These are phyloP conservation scores for Circinella minor DNA, from an alignment of 371 early-diverging fungal species.

Conservation along the genomic window DNA sequence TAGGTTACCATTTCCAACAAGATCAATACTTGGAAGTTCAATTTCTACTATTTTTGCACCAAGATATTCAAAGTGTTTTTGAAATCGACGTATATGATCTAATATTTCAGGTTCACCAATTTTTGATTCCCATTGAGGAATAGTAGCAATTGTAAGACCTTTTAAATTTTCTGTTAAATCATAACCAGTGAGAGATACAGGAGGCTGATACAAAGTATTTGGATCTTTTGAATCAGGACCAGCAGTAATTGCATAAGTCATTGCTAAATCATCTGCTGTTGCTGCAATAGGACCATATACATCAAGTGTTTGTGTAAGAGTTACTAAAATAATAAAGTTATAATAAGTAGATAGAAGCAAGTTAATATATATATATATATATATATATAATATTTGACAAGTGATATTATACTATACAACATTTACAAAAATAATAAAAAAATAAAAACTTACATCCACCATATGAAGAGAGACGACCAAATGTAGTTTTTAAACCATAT, in stretches of 20 bases:
- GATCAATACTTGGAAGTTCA: slow-evolving; percentile 67
- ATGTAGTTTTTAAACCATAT: slow-evolving; percentile 77
- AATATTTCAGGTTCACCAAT: slow-evolving; percentile 44
- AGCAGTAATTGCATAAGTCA: slow-evolving; percentile 63
- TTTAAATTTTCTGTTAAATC: slow-evolving; percentile 25
- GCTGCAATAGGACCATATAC: slow-evolving; percentile 68
- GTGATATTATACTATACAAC: neutral
- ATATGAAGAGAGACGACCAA: slow-evolving; percentile 59
- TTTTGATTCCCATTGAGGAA: slow-evolving; percentile 28
- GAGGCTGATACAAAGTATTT: slow-evolving; percentile 21
- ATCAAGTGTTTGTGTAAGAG: slow-evolving; percentile 53
- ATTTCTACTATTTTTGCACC: slow-evolving; percentile 71
- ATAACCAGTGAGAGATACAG: slow-evolving; percentile 31
- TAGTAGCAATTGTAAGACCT: slow-evolving; percentile 33
- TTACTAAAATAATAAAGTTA: slow-evolving; percentile 17
- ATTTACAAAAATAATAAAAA: neutral
- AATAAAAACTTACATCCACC: slow-evolving; percentile 47
- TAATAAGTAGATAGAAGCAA: neutral
- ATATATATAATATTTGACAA: too few relatives aligned
- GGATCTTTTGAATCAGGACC: slow-evolving; percentile 51
- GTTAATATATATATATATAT: too few relatives aligned
- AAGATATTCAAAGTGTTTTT: slow-evolving; percentile 37
- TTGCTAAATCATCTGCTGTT: slow-evolving; percentile 61
- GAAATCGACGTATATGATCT: slow-evolving; percentile 43
- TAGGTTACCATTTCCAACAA: slow-evolving; percentile 35